A percentile compares a stretch with the other conserved stretches of the same genome.
These are phyloP conservation scores for Colletotrichum liaoningense DNA, from an alignment of 2,329 filamentous ascomycete species.

Conservation along the genomic window DNA sequence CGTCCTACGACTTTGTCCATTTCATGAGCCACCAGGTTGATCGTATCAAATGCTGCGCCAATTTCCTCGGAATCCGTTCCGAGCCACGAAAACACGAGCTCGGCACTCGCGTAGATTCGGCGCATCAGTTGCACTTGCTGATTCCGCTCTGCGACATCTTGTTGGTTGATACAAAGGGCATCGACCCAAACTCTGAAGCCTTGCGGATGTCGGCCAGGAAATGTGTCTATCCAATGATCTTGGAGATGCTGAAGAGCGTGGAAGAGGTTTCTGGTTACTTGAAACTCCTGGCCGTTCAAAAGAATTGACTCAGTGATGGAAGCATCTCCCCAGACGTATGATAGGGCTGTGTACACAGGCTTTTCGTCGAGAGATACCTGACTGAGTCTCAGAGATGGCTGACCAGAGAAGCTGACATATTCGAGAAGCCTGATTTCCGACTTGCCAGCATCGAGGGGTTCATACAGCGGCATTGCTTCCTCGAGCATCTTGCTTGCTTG, in stretches of 20 bases:
- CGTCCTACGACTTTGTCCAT: not conserved
- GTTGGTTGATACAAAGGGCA: not conserved
- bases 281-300: not conserved
- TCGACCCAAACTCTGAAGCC: not conserved
- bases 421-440: not conserved
- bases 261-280: not conserved
- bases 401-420: conserved; percentile 1
- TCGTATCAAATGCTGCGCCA: not conserved
- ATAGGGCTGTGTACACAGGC: not conserved
- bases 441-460: not conserved
- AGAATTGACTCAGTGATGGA: not conserved
- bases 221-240: not conserved
- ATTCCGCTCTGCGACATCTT: not conserved
- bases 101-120: not conserved
- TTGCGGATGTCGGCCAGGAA: not conserved
- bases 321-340: not conserved
- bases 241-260: not conserved
- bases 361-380: not conserved
- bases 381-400: not conserved
- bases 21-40: not conserved
- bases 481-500: not conserved
- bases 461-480: not conserved
- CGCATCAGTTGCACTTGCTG: not conserved
- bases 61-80: not conserved
- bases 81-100: not conserved